Evolutionary conservation across 2,329 filamentous ascomycete genomes (phyloP).

Genomic region (Alternaria hordeiaustralica): DNA sequence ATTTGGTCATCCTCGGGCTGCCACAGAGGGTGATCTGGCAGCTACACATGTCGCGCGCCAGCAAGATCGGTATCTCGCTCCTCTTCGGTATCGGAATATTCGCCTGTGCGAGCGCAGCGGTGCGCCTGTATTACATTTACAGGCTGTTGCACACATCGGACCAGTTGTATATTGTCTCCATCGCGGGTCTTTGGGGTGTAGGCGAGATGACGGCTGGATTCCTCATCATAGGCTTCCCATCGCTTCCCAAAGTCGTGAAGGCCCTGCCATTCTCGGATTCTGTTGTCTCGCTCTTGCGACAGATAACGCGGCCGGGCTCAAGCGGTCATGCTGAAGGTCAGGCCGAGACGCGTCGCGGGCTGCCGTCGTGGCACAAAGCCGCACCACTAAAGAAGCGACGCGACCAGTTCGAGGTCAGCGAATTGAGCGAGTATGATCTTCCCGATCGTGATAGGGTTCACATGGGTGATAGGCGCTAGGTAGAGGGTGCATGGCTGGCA

Average conservation of each 20-base stretch:
- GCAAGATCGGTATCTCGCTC: neutral
- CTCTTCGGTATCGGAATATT: neutral
- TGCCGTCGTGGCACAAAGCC: neutral
- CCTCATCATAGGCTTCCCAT: neutral
- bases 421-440: neutral
- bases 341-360: neutral
- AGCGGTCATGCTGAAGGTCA: neutral
- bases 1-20: neutral
- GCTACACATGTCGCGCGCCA: neutral
- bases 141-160: neutral
- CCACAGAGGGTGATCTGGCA: neutral
- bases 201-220: neutral
- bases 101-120: neutral
- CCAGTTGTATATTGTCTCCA: neutral
- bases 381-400: neutral
- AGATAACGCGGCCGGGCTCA: neutral
- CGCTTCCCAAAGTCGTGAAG: neutral
- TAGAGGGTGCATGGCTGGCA: neutral
- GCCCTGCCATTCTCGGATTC: neutral
- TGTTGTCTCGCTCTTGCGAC: neutral
- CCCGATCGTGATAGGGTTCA: neutral
- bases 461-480: neutral
- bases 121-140: neutral
- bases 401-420: neutral
- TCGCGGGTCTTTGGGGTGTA: neutral